phyloP scores from a whole-genome alignment of 1,284 basidiomycete species.

The Papiliotrema nemorosa region DNA sequence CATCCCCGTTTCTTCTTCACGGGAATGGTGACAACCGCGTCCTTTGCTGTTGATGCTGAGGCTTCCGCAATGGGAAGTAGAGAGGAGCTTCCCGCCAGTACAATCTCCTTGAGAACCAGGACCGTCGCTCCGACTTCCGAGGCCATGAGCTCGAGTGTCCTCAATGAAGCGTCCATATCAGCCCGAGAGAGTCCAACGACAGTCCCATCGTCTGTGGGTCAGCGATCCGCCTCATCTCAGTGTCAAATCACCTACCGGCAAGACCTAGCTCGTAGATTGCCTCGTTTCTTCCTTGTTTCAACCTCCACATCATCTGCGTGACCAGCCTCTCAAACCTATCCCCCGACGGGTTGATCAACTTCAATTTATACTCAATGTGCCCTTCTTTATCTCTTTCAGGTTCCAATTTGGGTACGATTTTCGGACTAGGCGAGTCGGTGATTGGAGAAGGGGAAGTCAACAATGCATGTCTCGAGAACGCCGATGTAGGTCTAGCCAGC shows the following conservation, averaged over 20 bases:
- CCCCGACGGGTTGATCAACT: constrained; percentile 44
- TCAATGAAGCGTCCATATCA: constrained; percentile 73
- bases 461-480: constrained; percentile 34
- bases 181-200: constrained; percentile 71
- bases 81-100: constrained; percentile 17
- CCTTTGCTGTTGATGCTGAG: not conserved
- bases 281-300: constrained; percentile 84
- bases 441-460: constrained; percentile 13
- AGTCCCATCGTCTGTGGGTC: constrained; percentile 66
- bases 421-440: constrained; percentile 3
- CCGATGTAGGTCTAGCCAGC: constrained; percentile 24
- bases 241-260: constrained; percentile 29
- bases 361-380: constrained; percentile 51
- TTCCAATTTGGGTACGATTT: constrained; percentile 32
- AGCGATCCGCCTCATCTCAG: not conserved
- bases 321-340: constrained; percentile 60
- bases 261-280: constrained; percentile 92
- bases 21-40: too few species aligned
- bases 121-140: constrained; percentile 85
- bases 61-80: not conserved
- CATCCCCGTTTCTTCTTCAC: not conserved
- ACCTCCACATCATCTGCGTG: constrained; percentile 90
- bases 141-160: constrained; percentile 86
- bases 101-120: constrained; percentile 77
- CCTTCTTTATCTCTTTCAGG: constrained; percentile 49